These are phyloP conservation scores for Sphagnum tenellum DNA, from an alignment of 225 moss, liverwort and hornwort species.

Conservation along the genomic window DNA sequence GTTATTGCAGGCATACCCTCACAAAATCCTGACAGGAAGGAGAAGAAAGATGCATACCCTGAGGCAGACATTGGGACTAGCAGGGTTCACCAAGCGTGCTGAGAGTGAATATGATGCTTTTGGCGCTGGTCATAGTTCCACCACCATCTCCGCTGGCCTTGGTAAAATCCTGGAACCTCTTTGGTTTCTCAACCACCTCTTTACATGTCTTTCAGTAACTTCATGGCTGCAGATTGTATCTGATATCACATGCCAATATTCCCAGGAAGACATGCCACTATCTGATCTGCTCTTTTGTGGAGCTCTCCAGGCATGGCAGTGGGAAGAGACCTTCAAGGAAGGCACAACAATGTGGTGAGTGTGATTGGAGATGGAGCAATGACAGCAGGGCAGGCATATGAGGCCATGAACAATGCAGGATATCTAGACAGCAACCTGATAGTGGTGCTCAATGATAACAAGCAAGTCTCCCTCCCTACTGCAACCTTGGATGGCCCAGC, in stretches of 20 bases:
- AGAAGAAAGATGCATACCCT: slow-evolving; percentile 9
- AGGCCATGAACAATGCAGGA: slow-evolving; percentile 16
- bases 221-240: not conserved
- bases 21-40: slow-evolving; percentile 13
- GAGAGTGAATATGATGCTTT: slow-evolving; percentile 14
- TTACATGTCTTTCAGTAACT: not conserved
- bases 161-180: slow-evolving; percentile 1
- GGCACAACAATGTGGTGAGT: slow-evolving; percentile 4
- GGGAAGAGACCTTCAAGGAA: slow-evolving; percentile 8
- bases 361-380: slow-evolving; percentile 14
- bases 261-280: not conserved
- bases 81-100: slow-evolving; percentile 9
- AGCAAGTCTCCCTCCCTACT: slow-evolving; percentile 11
- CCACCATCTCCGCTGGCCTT: slow-evolving; percentile 12
- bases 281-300: not conserved
- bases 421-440: slow-evolving; percentile 11
- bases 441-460: slow-evolving; percentile 12
- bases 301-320: slow-evolving; percentile 11
- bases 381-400: slow-evolving; percentile 13
- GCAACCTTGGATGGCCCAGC: slow-evolving; percentile 11
- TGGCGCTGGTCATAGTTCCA: slow-evolving; percentile 12
- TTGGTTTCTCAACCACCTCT: not conserved
- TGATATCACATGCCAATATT: not conserved
- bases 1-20: slow-evolving; percentile 9
- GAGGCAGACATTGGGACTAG: slow-evolving; percentile 9